Base-by-base conservation (phyloP, 2,329 filamentous ascomycete genomes). In the Thermothelomyces thermophilus region DNA sequence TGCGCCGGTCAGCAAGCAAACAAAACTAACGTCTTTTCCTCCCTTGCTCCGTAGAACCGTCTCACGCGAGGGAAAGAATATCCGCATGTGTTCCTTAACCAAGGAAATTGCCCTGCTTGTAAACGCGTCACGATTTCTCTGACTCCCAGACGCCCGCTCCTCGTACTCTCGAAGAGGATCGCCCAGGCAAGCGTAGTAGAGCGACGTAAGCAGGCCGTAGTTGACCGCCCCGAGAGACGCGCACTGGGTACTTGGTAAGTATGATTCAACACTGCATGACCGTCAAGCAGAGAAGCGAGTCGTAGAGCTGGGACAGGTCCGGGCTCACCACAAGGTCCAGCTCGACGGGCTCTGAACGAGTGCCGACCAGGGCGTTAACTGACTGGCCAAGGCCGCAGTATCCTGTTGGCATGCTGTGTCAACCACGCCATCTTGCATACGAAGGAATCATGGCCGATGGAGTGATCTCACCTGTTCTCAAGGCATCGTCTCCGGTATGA, bases 201-300 rank as follows among this genome's bases (percentile, higher is more conserved):
- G 66, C 9, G 72, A 70, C 46, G 66, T 66, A 24, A 96, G 66
- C 52, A 94, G 81, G 6, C 79, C 75, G 36, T 78, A 73, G 46
- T 82, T 89, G 36, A 97, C 64, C 8, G 81, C 81, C 16, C 91
- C 93, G 5, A 97, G 69, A 0, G 91, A 96, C 0, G 91, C 88
- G 20, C 86, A 79, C 83, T 86, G 56, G 10, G 8, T 19, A 9
- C 14, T 54, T 60, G 60, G 42, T 52, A 33, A 48, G 40, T n/a
- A 37, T 41, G 37, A 45, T 41, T 9, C 11, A n/a, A 5, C 3
- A 10, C 14, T 16, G 19, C 11, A 28, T n/a, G 5, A 14, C 6
- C 16, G 26, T 13, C 9, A 2, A 35, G 47, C 39, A 31, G 7
- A 30, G 10, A 20, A 22, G n/a, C 3, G n/a, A 3, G 16, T 37